Evolutionary conservation across 148 eudicot species (phyloP).

Genomic region (Nyssa sinensis): DNA sequence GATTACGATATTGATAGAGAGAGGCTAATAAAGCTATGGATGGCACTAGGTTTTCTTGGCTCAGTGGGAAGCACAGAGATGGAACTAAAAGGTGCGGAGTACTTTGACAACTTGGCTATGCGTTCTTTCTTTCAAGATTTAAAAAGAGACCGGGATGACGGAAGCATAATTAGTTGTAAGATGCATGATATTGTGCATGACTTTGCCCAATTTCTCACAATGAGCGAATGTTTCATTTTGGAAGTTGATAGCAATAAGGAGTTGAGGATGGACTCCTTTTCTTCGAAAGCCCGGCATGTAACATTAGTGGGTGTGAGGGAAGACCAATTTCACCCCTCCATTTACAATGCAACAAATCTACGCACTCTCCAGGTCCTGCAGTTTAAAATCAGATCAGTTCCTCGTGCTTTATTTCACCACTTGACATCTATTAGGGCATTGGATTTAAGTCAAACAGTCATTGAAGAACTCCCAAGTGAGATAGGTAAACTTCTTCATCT

Average conservation of each 20-base stretch:
- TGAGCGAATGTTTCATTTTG: background rate
- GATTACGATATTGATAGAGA: conserved; percentile 1
- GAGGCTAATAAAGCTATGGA: conserved; percentile 5
- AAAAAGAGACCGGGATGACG: background rate
- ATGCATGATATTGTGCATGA: conserved; percentile 18
- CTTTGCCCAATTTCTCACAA: background rate
- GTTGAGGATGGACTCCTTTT: no score
- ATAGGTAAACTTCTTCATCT: conserved; percentile 11
- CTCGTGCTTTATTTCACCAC: background rate
- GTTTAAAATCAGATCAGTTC: no score
- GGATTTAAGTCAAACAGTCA: background rate
- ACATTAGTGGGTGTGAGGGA: background rate
- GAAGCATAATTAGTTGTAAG: background rate
- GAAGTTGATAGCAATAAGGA: no score
- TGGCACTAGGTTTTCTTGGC: conserved; percentile 18
- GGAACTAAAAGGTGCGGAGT: conserved; percentile 3
- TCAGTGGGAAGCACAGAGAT: background rate
- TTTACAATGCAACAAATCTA: no score
- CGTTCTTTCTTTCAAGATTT: conserved; percentile 13
- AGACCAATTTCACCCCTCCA: background rate
- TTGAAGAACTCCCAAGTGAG: conserved; percentile 1
- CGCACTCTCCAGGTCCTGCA: no score
- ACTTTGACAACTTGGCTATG: background rate
- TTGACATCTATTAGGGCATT: background rate
- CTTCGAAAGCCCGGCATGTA: no score